These are phyloP conservation scores for Mortierella sp. DNA, from an alignment of 371 early-diverging fungal genomes.

Conservation along the genomic window DNA sequence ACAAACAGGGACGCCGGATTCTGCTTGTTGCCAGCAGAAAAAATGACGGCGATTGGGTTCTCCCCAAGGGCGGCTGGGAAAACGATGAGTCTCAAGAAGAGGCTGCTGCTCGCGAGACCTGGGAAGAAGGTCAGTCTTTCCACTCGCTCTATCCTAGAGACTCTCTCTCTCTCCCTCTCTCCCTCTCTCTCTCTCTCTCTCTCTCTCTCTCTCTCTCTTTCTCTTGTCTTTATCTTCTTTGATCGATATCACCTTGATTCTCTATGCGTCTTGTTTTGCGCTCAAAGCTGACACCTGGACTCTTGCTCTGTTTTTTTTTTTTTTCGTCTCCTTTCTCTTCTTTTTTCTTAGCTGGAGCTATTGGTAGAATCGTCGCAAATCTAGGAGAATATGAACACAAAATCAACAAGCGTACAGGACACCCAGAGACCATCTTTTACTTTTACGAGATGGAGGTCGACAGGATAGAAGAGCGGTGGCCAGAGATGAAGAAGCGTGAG, in stretches of 20 bases:
- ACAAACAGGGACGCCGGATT: slow-evolving; percentile 60
- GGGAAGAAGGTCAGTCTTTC: slow-evolving; percentile 71
- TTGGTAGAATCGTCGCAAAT: slow-evolving; percentile 56
- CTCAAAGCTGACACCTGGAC: too few species aligned
- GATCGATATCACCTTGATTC: neutral
- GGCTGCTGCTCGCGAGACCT: slow-evolving; percentile 69
- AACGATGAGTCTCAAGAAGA: slow-evolving; percentile 69
- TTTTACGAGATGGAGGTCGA: slow-evolving; percentile 68
- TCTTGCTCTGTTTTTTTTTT: neutral
- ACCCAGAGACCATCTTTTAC: slow-evolving; percentile 61
- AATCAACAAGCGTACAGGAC: slow-evolving; percentile 47
- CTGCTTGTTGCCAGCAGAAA: slow-evolving; percentile 67
- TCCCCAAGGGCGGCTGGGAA: slow-evolving; percentile 78
- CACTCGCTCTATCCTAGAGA: too few species aligned
- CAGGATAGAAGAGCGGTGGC: slow-evolving; percentile 62
- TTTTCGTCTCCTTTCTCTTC: neutral
- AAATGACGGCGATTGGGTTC: slow-evolving; percentile 65
- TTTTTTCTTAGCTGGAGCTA: slow-evolving; percentile 58
- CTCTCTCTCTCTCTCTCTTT: neutral
- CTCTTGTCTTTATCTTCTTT: neutral
- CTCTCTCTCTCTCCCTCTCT: neutral
- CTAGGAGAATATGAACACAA: slow-evolving; percentile 63
- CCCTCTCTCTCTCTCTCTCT: neutral
- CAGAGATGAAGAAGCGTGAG: slow-evolving; percentile 62
- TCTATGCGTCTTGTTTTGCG: neutral